phyloP scores from a whole-genome alignment of 345 rosid genomes.

The Eucalyptus polyanthemos region DNA sequence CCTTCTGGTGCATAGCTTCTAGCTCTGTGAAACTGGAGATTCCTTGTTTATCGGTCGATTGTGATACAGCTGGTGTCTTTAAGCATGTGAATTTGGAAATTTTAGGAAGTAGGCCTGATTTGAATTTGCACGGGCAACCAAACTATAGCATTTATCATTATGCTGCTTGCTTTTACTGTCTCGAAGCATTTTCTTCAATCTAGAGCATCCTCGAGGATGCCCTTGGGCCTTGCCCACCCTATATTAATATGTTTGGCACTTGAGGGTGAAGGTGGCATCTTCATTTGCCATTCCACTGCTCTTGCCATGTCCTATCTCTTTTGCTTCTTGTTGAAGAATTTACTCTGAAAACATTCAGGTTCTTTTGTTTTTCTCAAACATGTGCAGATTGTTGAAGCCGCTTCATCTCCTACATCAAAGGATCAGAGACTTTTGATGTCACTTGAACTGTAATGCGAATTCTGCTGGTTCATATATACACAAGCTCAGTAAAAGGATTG shows the following conservation, averaged over 20 bases:
- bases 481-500: not conserved
- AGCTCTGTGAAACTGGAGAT: not conserved
- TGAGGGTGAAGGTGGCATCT: not conserved
- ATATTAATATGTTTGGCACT: not conserved
- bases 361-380: not conserved
- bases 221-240: not conserved
- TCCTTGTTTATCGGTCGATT: not conserved
- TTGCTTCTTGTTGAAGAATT: not conserved
- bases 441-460: not conserved
- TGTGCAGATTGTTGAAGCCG: constrained; percentile 1
- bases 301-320: not conserved
- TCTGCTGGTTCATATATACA: not conserved
- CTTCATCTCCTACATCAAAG: not conserved
- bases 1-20: not conserved
- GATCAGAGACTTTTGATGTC: constrained; percentile 7
- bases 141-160: not conserved
- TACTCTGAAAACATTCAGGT: not conserved
- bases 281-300: not conserved
- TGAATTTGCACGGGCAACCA: not conserved
- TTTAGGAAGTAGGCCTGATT: not conserved
- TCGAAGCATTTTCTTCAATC: not conserved
- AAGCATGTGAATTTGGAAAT: not conserved
- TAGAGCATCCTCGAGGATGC: not conserved
- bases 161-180: not conserved
- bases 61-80: not conserved